phyloP scores from a whole-genome alignment of 768 basidiomycete species.

The Tricholoma furcatifolium region DNA sequence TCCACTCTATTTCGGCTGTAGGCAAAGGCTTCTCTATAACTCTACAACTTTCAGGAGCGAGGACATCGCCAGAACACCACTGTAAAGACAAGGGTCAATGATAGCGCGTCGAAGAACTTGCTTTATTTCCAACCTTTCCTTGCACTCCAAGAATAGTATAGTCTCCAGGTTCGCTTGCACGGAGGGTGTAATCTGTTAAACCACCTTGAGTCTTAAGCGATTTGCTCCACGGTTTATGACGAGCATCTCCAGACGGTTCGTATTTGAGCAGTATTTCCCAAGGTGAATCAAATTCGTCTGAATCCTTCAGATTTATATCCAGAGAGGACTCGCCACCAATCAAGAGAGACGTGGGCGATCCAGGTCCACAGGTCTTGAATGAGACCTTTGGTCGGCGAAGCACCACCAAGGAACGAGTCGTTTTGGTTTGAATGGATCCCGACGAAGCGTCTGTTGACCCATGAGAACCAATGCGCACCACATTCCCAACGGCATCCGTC shows the following conservation, averaged over 20 bases:
- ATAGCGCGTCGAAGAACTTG: neutral
- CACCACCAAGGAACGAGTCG: conserved; percentile 63
- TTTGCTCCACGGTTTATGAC: conserved; percentile 62
- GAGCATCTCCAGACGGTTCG: conserved; percentile 43
- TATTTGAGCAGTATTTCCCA: conserved; percentile 68
- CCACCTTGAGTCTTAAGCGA: conserved; percentile 49
- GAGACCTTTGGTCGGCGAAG: conserved; percentile 69
- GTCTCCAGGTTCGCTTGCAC: conserved; percentile 66
- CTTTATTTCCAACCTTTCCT: conserved; percentile 52
- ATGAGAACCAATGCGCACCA: conserved; percentile 46
- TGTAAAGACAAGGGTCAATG: conserved; percentile 22
- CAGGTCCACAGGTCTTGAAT: conserved; percentile 75
- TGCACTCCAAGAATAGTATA: conserved; percentile 70
- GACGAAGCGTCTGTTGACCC: conserved; percentile 14
- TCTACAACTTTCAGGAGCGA: conserved; percentile 78
- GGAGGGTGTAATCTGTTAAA: conserved; percentile 43
- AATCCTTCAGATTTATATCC: conserved; percentile 48
- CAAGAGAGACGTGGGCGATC: conserved; percentile 65
- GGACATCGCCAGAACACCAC: conserved; percentile 80
- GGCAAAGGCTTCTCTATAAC: conserved; percentile 78
- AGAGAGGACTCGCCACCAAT: conserved; percentile 66
- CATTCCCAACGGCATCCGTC: conserved; percentile 80
- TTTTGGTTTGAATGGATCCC: conserved; percentile 39
- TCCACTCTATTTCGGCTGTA: conserved; percentile 84
- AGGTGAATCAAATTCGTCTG: conserved; percentile 63